These are phyloP conservation scores for Sporisorium reilianum DNA, from an alignment of 1,284 basidiomycete species.

Conservation along the genomic window DNA sequence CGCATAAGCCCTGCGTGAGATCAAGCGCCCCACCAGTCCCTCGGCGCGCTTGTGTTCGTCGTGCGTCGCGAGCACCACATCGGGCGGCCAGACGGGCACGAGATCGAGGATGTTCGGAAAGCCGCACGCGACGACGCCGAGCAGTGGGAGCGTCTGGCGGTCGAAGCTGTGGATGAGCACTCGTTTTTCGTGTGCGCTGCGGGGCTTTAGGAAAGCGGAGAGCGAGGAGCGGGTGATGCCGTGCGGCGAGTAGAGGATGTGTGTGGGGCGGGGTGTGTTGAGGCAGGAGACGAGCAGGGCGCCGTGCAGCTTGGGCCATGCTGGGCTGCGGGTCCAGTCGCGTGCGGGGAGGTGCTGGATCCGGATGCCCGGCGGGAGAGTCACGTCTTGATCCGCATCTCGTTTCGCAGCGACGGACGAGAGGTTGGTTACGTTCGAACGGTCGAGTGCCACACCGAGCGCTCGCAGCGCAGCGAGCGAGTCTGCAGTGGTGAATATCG, in stretches of 20 bases:
- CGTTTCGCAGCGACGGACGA: slow-evolving; percentile 11
- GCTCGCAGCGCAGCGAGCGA: slow-evolving; percentile 24
- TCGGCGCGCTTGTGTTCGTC: slow-evolving; percentile 42
- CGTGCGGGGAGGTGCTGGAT: slow-evolving; percentile 29
- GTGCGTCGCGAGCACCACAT: slow-evolving; percentile 34
- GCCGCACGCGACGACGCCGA: slow-evolving; percentile 37
- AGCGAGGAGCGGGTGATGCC: slow-evolving; percentile 37
- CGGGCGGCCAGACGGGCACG: slow-evolving; percentile 20
- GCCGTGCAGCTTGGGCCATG: slow-evolving; percentile 39
- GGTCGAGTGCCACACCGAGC: slow-evolving; percentile 13
- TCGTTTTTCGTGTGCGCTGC: background rate
- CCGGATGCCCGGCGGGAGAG: slow-evolving; percentile 6
- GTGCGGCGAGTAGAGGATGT: slow-evolving; percentile 44
- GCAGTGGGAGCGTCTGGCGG: slow-evolving; percentile 37
- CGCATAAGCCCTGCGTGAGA: slow-evolving; percentile 12
- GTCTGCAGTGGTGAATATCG: slow-evolving; percentile 36
- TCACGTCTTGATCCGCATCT: slow-evolving; percentile 7
- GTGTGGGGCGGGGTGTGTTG: background rate
- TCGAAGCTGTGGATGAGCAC: slow-evolving; percentile 49
- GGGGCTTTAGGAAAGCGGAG: background rate
- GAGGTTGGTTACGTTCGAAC: slow-evolving; percentile 17
- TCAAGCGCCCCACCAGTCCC: slow-evolving; percentile 33
- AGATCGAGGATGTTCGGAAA: slow-evolving; percentile 37
- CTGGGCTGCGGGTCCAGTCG: slow-evolving; percentile 35
- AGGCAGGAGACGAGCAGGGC: slow-evolving; percentile 26